Conservation (phyloP, 2,329 filamentous ascomycete species). For the Endocalyx cinctus region DNA sequence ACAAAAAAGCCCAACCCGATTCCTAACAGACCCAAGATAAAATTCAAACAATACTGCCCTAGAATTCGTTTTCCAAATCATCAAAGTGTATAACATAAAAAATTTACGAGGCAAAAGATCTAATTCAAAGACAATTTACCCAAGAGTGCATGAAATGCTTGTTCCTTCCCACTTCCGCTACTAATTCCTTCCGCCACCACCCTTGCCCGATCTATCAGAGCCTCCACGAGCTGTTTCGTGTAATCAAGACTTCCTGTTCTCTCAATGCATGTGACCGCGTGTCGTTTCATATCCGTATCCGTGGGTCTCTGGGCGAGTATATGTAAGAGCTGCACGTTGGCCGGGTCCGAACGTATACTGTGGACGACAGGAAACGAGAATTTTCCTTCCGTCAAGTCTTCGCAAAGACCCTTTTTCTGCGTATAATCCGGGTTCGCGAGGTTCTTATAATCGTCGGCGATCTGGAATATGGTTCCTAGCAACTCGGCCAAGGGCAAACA, state of each 20-base stretch:
- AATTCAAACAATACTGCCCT: too few species aligned
- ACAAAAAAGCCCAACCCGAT: too few species aligned
- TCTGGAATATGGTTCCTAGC: conserved; percentile 40
- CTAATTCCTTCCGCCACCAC: conserved; percentile 62
- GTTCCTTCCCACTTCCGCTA: conserved; percentile 49
- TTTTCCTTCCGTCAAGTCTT: conserved; percentile 39
- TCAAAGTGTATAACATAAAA: too few species aligned
- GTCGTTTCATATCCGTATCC: conserved; percentile 83
- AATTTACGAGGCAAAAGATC: too few species aligned
- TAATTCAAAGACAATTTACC: too few species aligned
- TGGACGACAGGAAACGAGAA: conserved; percentile 30
- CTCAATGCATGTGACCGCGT: conserved; percentile 89
- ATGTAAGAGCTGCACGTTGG: conserved; percentile 77
- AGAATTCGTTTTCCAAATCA: too few species aligned
- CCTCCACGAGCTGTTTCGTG: conserved; percentile 61
- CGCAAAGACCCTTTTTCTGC: conserved; percentile 34
- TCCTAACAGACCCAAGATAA: too few species aligned
- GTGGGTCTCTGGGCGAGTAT: conserved; percentile 87
- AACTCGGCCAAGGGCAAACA: conserved; percentile 82
- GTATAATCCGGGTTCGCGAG: conserved; percentile 26
- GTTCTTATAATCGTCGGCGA: conserved; percentile 30
- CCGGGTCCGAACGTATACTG: conserved; percentile 71
- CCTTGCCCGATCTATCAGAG: conserved; percentile 61
- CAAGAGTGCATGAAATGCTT: conserved; percentile 60
- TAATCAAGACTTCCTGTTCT: conserved; percentile 85